A percentile compares a stretch with the other conserved stretches of the same genome.
These are phyloP conservation scores for Agaricus subrufescens DNA, from an alignment of 768 basidiomycete genomes.

Conservation along the genomic window DNA sequence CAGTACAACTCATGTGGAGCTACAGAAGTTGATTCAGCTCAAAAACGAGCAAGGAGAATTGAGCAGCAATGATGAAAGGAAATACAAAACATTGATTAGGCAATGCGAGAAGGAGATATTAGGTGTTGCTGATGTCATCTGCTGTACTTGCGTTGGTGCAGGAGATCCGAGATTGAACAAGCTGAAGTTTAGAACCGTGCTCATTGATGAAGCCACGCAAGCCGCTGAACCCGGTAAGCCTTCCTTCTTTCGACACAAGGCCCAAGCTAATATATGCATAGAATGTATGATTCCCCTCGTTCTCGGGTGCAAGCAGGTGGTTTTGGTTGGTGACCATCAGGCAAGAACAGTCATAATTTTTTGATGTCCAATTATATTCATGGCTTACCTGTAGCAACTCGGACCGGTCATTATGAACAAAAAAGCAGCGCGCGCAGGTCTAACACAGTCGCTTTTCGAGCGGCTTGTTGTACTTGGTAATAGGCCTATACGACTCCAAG, in stretches of 20 bases:
- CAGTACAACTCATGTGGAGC: conserved; percentile 90
- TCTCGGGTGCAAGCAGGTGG: conserved; percentile 97
- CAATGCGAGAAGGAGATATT: conserved; percentile 98
- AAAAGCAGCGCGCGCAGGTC: conserved; percentile 97
- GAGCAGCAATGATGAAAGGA: conserved; percentile 94
- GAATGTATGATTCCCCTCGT: conserved; percentile 99
- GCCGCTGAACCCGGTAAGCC: conserved; percentile 88
- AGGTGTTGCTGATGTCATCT: conserved; percentile 93
- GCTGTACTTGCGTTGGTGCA: conserved; percentile 96
- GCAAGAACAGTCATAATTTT: conserved; percentile 21
- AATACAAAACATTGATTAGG: conserved; percentile 93
- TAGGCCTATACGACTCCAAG: conserved; percentile 95
- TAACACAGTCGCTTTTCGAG: conserved; percentile 97
- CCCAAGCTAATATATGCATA: conserved; percentile 26
- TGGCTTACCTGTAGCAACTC: conserved; percentile 60
- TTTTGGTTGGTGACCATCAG: conserved; percentile 94
- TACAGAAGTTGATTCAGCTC: conserved; percentile 96
- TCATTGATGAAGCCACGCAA: conserved; percentile 98
- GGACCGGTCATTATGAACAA: conserved; percentile 99
- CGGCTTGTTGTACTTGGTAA: conserved; percentile 94
- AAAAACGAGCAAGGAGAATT: conserved; percentile 98
- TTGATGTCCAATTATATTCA: conserved; percentile 4
- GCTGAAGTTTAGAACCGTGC: conserved; percentile 96
- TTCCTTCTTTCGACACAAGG: conserved; percentile 8
- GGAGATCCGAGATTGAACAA: conserved; percentile 96